These are phyloP conservation scores for Nannizzia gypsea DNA, from an alignment of 2,329 filamentous ascomycete species.

Conservation along the genomic window DNA sequence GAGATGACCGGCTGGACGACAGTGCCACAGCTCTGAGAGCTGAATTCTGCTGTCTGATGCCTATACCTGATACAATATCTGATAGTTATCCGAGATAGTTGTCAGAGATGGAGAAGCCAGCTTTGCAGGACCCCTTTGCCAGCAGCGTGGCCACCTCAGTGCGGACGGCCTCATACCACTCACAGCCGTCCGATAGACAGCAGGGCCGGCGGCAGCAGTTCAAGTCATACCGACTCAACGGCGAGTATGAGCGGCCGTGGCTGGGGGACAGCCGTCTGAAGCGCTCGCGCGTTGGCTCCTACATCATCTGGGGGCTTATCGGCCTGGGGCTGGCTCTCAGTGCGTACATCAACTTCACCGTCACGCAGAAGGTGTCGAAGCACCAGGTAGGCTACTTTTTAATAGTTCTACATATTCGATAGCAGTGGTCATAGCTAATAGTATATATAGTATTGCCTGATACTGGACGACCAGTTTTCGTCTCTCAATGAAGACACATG, in stretches of 20 bases:
- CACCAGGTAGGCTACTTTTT: conserved; percentile 11
- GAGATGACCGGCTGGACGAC: too few relatives aligned
- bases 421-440: neutral
- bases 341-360: conserved; percentile 25
- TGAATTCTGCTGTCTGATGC: too few relatives aligned
- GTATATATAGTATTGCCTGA: conserved; percentile 37
- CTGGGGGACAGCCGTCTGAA: conserved; percentile 9
- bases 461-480: conserved; percentile 41
- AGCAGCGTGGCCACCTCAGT: conserved; percentile 27
- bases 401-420: neutral
- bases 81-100: too few relatives aligned
- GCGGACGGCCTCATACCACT: conserved; percentile 23
- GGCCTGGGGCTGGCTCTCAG: conserved; percentile 23
- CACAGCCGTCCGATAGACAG: conserved; percentile 10
- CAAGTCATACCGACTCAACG: conserved; percentile 12
- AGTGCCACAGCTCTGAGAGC: too few relatives aligned
- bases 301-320: conserved; percentile 13
- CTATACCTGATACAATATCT: too few relatives aligned
- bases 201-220: conserved; percentile 10
- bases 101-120: conserved; percentile 13
- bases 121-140: conserved; percentile 11
- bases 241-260: conserved; percentile 13
- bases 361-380: conserved; percentile 15
- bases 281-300: conserved; percentile 11
- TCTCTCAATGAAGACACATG: conserved; percentile 36